Conservation (phyloP, 2,329 filamentous ascomycete genomes). For the Chaetomium sp. region DNA sequence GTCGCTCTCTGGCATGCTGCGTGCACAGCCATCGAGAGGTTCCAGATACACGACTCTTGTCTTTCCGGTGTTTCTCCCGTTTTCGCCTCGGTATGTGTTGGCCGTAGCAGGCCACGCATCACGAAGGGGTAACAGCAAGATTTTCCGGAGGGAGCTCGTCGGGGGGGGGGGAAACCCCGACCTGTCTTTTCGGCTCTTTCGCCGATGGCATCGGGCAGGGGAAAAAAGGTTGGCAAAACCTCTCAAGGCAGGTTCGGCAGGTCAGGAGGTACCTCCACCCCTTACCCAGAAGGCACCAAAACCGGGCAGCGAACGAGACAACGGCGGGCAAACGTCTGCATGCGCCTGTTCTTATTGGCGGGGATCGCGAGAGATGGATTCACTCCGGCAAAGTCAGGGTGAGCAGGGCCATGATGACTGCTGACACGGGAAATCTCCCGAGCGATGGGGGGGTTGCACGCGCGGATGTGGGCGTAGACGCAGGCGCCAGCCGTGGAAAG, state of each 20-base stretch:
- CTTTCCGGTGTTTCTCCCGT: background rate
- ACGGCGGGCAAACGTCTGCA: no score
- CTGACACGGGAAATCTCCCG: slow-evolving; percentile 11
- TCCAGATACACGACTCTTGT: slow-evolving; percentile 17
- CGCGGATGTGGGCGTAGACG: slow-evolving; percentile 7
- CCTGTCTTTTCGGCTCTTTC: no score
- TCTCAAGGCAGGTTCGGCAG: background rate
- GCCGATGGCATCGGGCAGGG: no score
- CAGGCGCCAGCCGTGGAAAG: slow-evolving; percentile 8
- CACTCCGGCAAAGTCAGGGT: background rate
- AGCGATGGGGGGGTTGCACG: background rate
- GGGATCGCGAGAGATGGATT: background rate
- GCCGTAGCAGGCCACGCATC: slow-evolving; percentile 10
- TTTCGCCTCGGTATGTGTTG: slow-evolving; percentile 2
- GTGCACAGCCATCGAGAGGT: slow-evolving; percentile 30
- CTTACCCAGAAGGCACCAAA: background rate
- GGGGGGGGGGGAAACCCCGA: no score
- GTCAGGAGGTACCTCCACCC: background rate
- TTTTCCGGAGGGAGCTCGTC: background rate
- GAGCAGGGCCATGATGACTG: background rate
- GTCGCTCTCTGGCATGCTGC: slow-evolving; percentile 25
- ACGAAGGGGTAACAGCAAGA: background rate
- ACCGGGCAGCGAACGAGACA: background rate
- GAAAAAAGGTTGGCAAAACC: no score
- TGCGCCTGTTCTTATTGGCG: slow-evolving; percentile 4